Evolutionary conservation across 2,329 filamentous ascomycete genomes (phyloP).

Genomic region (Trichophyton simii): DNA sequence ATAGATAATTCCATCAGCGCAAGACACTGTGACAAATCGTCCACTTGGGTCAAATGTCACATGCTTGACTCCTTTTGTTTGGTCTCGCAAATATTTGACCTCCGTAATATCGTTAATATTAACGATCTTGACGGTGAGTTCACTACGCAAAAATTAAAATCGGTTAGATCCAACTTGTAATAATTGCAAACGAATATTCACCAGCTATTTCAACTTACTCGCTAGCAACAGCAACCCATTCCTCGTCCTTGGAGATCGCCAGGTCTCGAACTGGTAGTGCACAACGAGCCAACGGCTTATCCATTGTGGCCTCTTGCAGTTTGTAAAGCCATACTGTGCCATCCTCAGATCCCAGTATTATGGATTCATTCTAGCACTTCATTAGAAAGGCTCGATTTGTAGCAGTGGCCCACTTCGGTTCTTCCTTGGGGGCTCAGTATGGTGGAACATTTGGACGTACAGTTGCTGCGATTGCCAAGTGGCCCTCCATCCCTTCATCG

Average conservation of each 20-base stretch:
- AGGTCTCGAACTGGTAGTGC: slow-evolving; percentile 81
- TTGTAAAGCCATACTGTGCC: slow-evolving; percentile 92
- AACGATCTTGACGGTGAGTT: slow-evolving; percentile 81
- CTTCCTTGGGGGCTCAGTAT: neutral
- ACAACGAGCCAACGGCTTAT: slow-evolving; percentile 69
- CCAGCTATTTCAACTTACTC: slow-evolving; percentile 45
- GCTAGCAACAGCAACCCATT: slow-evolving; percentile 92
- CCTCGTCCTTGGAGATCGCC: slow-evolving; percentile 63
- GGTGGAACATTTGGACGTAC: slow-evolving; percentile 27
- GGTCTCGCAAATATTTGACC: slow-evolving; percentile 68
- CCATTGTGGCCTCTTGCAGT: slow-evolving; percentile 55
- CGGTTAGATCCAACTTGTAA: neutral
- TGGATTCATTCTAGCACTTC: slow-evolving; percentile 54
- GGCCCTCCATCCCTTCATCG: slow-evolving; percentile 80
- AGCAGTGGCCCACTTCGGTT: neutral
- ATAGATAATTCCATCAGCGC: slow-evolving; percentile 80
- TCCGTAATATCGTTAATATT: slow-evolving; percentile 64
- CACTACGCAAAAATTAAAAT: slow-evolving; percentile 33
- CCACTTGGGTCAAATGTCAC: slow-evolving; percentile 76
- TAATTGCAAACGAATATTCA: neutral
- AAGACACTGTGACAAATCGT: slow-evolving; percentile 63
- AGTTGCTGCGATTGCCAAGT: slow-evolving; percentile 62
- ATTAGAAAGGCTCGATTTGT: neutral
- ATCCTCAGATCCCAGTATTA: slow-evolving; percentile 83
- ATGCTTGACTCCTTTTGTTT: slow-evolving; percentile 79